phyloP scores from a whole-genome alignment of 768 basidiomycete genomes.

The Lentinula boryana region DNA sequence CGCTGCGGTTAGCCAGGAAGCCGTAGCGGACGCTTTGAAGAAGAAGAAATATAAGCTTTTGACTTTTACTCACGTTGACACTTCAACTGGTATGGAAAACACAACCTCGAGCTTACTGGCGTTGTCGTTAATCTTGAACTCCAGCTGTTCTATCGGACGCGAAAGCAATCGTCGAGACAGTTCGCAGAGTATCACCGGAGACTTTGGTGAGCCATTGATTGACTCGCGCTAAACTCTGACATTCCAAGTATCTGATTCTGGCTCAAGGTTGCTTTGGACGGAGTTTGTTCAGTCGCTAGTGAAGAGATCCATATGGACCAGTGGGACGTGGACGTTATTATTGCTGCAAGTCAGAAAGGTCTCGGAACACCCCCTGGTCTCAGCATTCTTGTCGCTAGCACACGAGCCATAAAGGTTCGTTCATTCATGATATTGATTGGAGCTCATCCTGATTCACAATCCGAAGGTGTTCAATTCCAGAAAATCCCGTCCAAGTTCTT shows the following conservation, averaged over 20 bases:
- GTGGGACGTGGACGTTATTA: conserved; percentile 88
- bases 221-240: not conserved
- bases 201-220: conserved; percentile 52
- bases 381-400: conserved; percentile 77
- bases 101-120: not conserved
- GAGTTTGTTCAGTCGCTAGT: conserved; percentile 94
- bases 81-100: conserved; percentile 56
- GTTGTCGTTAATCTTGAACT: not conserved
- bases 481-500: conserved; percentile 60
- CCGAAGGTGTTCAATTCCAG: conserved; percentile 55
- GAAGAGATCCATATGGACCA: conserved; percentile 94
- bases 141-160: conserved; percentile 82
- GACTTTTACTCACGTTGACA: conserved; percentile 95
- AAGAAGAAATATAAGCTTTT: conserved; percentile 82
- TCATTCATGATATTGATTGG: not conserved
- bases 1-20: conserved; percentile 52
- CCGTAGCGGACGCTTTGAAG: conserved; percentile 64
- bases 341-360: conserved; percentile 88
- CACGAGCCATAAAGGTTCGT: conserved; percentile 64
- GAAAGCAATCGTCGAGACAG: conserved; percentile 65
- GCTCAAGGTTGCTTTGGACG: conserved; percentile 73
- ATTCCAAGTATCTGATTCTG: not conserved
- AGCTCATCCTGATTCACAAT: not conserved
- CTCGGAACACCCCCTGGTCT: conserved; percentile 92
- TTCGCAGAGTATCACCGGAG: conserved; percentile 73